Base-by-base conservation (phyloP, 2,329 filamentous ascomycete species). In the Clonostachys solani region DNA sequence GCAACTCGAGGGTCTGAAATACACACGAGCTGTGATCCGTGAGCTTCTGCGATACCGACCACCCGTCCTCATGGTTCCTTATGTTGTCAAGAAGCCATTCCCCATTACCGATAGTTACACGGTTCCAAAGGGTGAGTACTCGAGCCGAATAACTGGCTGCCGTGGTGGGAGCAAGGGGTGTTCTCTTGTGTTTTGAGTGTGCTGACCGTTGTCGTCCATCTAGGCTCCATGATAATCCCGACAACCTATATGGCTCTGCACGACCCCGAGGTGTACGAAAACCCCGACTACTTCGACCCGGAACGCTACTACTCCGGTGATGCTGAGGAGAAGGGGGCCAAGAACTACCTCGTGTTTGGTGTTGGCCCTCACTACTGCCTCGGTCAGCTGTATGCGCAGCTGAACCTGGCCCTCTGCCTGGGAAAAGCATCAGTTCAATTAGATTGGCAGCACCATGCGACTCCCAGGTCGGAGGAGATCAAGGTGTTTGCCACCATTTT, bases 401-500 rank as follows among this genome's bases (percentile, higher is more conserved):
- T 91, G 51, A 96, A 96, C 69, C 73, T 99, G 58, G 92, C 89
- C 62, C 81, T 89, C 42, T 87, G 95, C 78, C 80, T 96, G 60
- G 92, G 91, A 63, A 96, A 94, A 78, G 92, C 91, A 9, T 87
- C 89, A 54, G 77, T 96, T 66, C 76, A 84, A 62, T 76, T 97
- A 56, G 84, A 97, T 68, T 97, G 92, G 92, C 80, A 84, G 65
- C 94, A 99, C 68, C 83, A 90, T 64, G 71, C 90, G 16, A 97
- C 94, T 12, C 83, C 87, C 0, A 62, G 76, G 49, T 95, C 89
- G 0, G 94, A 99, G 72, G 86, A 95, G 68, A 97, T 99, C 69
- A 92, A 95, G 75, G 92, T 97, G 56, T 99, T 97, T 72, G 94
- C 94, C 38, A 96, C 91, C 29, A 95, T 99, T 58, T 99, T 99